phyloP scores from a whole-genome alignment of 768 basidiomycete species.

The Panaeolus papilionaceus region DNA sequence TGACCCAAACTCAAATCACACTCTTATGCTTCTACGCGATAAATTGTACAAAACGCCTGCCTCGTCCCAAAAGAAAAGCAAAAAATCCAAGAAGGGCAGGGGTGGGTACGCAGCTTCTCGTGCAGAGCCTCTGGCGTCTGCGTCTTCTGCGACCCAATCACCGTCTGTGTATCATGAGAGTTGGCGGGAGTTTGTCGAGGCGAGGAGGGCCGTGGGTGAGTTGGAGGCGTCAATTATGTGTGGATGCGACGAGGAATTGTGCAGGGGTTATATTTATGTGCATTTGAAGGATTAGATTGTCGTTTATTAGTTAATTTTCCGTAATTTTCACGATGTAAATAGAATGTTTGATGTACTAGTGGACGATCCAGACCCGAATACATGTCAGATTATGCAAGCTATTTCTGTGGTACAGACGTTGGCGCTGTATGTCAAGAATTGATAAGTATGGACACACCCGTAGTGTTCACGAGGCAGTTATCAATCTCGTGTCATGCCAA shows the following conservation, averaged over 20 bases:
- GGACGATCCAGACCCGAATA: too few relatives aligned
- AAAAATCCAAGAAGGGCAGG: not conserved
- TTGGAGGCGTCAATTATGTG: constrained; percentile 1
- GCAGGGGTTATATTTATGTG: constrained; percentile 7
- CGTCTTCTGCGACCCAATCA: not conserved
- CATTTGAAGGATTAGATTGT: not conserved
- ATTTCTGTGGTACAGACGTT: too few relatives aligned
- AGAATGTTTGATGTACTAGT: too few relatives aligned
- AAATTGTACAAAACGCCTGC: not conserved
- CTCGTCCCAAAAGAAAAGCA: not conserved
- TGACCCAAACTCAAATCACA: constrained; percentile 46
- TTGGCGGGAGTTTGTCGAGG: constrained; percentile 5
- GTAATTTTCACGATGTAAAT: not conserved
- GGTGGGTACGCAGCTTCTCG: not conserved
- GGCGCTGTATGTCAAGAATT: too few relatives aligned
- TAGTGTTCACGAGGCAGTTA: not conserved
- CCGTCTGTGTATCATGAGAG: not conserved
- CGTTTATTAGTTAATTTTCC: not conserved
- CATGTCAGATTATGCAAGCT: too few relatives aligned
- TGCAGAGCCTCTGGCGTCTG: not conserved
- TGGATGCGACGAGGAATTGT: not conserved
- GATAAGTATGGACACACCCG: not conserved
- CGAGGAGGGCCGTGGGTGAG: not conserved
- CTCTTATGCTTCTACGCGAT: not conserved
- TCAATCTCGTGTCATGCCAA: too few relatives aligned